Evolutionary conservation across 2,329 filamentous ascomycete genomes (phyloP).

Genomic region (Acrocalymma vagum): DNA sequence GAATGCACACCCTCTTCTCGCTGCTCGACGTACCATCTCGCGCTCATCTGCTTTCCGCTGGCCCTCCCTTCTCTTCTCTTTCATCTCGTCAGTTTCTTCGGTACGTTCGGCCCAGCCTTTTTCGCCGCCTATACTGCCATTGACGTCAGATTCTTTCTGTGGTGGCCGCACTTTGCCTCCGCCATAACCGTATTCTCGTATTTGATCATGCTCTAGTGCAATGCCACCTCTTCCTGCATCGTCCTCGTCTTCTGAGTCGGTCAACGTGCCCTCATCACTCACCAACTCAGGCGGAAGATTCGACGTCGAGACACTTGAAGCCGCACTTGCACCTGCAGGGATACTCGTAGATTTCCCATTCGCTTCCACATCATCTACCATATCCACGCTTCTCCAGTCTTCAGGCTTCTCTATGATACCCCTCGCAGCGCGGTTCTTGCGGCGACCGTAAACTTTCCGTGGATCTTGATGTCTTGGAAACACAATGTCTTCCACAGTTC

Average conservation of each 20-base stretch:
- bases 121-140: constrained; percentile 65
- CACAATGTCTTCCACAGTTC: constrained; percentile 59
- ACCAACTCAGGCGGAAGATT: too few species aligned
- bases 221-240: constrained; percentile 20
- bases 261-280: constrained; percentile 12
- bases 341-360: constrained; percentile 4
- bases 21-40: constrained; percentile 70
- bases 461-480: constrained; percentile 59
- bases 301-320: too few species aligned
- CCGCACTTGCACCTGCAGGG: too few species aligned
- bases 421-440: constrained; percentile 56
- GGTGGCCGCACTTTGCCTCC: constrained; percentile 48
- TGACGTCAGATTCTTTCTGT: constrained; percentile 59
- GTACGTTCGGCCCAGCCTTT: constrained; percentile 63
- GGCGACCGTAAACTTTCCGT: constrained; percentile 54
- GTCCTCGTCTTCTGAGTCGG: constrained; percentile 24
- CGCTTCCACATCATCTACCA: constrained; percentile 46
- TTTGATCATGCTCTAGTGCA: constrained; percentile 12
- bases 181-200: constrained; percentile 33
- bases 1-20: constrained; percentile 67
- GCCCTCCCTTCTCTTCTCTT: constrained; percentile 59
- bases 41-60: constrained; percentile 58
- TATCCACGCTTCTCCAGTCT: constrained; percentile 56
- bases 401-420: constrained; percentile 47
- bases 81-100: constrained; percentile 61